Evolutionary conservation across 2,329 filamentous ascomycete species (phyloP).

Genomic region (Aspergillus quadricinctus): DNA sequence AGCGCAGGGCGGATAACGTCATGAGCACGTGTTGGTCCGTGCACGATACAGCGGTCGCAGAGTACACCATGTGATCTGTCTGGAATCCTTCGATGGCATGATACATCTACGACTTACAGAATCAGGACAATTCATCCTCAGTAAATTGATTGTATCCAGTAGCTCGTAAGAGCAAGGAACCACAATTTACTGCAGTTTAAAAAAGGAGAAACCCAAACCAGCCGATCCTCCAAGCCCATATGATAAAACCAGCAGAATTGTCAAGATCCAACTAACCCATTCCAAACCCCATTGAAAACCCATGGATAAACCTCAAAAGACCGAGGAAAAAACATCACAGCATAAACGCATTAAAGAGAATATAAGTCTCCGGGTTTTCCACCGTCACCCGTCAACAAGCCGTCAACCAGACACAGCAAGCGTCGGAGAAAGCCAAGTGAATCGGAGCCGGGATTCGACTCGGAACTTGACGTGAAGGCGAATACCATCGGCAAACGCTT

Average conservation of each 20-base stretch:
- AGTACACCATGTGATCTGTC: constrained; percentile 5
- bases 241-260: constrained; percentile 6
- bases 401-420: background rate
- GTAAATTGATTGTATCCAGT: background rate
- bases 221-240: background rate
- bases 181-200: constrained; percentile 3
- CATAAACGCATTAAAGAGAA: constrained; percentile 17
- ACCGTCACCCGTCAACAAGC: background rate
- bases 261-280: constrained; percentile 2
- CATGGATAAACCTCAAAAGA: constrained; percentile 4
- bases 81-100: background rate
- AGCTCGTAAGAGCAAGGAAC: background rate
- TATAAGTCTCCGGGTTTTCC: background rate
- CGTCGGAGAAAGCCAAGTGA: background rate
- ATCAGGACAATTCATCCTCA: background rate
- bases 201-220: constrained; percentile 5
- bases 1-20: constrained; percentile 5
- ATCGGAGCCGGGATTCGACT: background rate
- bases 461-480: background rate
- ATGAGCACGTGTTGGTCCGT: constrained; percentile 7
- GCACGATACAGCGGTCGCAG: constrained; percentile 1
- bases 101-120: background rate
- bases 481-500: constrained; percentile 36
- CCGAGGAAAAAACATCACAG: constrained; percentile 17
- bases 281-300: constrained; percentile 12